Base-by-base conservation (phyloP, 331 rosid genomes). In the Cydonia oblonga region DNA sequence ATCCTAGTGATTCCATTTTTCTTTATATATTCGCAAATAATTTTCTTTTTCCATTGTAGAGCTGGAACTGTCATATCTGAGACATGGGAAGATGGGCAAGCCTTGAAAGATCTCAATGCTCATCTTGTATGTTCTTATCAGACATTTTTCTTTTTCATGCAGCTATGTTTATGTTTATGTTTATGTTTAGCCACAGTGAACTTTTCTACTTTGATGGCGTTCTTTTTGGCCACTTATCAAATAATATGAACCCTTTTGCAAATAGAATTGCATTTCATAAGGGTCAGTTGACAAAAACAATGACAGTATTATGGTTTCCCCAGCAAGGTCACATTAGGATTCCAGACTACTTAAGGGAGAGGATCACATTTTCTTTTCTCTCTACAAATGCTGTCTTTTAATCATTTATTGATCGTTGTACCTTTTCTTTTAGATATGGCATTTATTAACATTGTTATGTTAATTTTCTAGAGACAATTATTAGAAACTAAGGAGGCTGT, bases 1-100 rank as follows among this genome's bases (percentile, higher is more conserved):
- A 22, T 4, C 64, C 64, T 33, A 8, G 24, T 56, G 35, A 30
- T 70, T 29, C 64, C 29, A n/a, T 53, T 69, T 32, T 35, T 63
- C 59, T 60, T 24, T 49, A 63, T 76, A 70, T 69, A 35, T 58
- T 0, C 44, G 62, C 51, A 74, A 57, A 44, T 72, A 9, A 69
- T 70, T 64, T 61, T 75, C 13, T 35, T 33, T 30, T 14, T 81
- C 81, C 81, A 71, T 69, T 81, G 66, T 80, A 95, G 99, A 82
- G 99, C 99, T 83, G 99, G 99, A 84, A 95, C 99, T 70, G 83
- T 95, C 79, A 84, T 95, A 79, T 89, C 97, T 2, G 99, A 95
- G 89, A 95, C 93, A 18, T 95, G 99, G 99, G 99, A 95, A 87
- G 99, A 95, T 23, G 99, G 99, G 78, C 99, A 90, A 85, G 96